Evolutionary conservation across 139 green algal species (phyloP).

Genomic region (Auxenochlorella protothecoides): DNA sequence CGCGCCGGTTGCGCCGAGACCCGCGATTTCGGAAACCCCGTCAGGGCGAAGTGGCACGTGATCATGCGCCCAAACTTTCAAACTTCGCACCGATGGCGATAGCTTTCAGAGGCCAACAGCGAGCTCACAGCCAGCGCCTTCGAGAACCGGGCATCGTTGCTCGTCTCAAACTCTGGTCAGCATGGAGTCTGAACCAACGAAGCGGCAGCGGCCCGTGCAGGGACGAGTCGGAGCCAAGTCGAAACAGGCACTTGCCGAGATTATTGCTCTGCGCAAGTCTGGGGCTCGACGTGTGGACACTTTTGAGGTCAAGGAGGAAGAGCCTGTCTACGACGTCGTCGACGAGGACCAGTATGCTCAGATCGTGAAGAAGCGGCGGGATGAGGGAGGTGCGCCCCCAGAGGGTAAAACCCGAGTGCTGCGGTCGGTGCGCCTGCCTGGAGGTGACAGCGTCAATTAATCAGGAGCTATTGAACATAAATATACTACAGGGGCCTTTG

Average conservation of each 20-base stretch:
- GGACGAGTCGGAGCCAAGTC: slow-evolving; percentile 12
- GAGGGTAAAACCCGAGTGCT: too few species aligned
- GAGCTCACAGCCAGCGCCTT: neutral
- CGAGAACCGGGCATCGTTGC: neutral
- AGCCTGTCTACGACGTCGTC: slow-evolving; percentile 80
- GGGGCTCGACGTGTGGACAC: slow-evolving; percentile 39
- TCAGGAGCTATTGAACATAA: too few species aligned
- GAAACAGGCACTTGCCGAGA: slow-evolving; percentile 22
- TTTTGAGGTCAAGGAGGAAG: slow-evolving; percentile 71
- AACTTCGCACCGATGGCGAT: too few species aligned
- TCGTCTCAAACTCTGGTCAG: too few species aligned
- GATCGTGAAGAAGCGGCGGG: slow-evolving; percentile 71
- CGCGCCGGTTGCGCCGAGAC: too few species aligned
- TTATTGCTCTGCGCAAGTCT: slow-evolving; percentile 29
- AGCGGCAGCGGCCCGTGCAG: neutral
- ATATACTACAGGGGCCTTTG: slow-evolving; percentile 49
- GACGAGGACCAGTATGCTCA: slow-evolving; percentile 79
- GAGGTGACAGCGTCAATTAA: too few species aligned
- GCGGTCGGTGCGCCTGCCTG: too few species aligned
- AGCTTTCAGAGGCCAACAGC: too few species aligned
- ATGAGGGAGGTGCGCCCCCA: slow-evolving; percentile 47
- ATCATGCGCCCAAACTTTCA: too few species aligned
- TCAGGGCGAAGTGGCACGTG: too few species aligned
- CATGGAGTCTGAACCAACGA: slow-evolving; percentile 5
- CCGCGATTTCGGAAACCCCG: too few species aligned